Conservation (phyloP, 2,329 filamentous ascomycete genomes). For the Fusarium sp. region DNA sequence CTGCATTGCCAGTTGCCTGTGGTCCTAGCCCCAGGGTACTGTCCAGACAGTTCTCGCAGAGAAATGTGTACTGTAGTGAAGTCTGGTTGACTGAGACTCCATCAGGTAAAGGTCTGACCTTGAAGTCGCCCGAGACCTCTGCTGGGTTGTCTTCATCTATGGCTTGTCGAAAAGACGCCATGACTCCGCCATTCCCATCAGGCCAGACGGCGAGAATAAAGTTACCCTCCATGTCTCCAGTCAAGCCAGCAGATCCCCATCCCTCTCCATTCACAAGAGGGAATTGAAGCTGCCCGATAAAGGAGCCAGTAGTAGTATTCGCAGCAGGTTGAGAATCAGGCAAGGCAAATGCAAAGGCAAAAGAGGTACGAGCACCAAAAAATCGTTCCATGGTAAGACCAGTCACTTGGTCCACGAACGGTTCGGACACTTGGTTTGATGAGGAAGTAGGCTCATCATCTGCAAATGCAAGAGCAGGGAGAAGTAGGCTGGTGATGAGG, state of each 20-base stretch:
- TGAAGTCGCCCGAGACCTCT: conserved; percentile 3
- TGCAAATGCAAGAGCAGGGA: background rate
- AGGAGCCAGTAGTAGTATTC: conserved; percentile 1
- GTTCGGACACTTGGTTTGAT: background rate
- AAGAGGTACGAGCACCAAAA: background rate
- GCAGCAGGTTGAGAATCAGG: background rate
- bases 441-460: conserved; percentile 17
- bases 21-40: background rate
- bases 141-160: conserved; percentile 18
- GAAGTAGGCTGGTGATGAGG: background rate
- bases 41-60: conserved; percentile 17
- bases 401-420: conserved; percentile 16
- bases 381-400: conserved; percentile 28
- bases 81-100: conserved; percentile 13
- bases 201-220: conserved; percentile 19
- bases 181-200: conserved; percentile 15
- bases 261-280: background rate
- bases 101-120: conserved; percentile 11
- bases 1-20: conserved; percentile 4
- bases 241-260: conserved; percentile 18
- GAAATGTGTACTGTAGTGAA: conserved; percentile 1
- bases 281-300: conserved; percentile 11
- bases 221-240: conserved; percentile 19
- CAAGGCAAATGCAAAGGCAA: background rate
- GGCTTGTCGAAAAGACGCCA: conserved; percentile 17